These are phyloP conservation scores for Oenanthe javanica DNA, from an alignment of 140 eudicot species.

Conservation along the genomic window DNA sequence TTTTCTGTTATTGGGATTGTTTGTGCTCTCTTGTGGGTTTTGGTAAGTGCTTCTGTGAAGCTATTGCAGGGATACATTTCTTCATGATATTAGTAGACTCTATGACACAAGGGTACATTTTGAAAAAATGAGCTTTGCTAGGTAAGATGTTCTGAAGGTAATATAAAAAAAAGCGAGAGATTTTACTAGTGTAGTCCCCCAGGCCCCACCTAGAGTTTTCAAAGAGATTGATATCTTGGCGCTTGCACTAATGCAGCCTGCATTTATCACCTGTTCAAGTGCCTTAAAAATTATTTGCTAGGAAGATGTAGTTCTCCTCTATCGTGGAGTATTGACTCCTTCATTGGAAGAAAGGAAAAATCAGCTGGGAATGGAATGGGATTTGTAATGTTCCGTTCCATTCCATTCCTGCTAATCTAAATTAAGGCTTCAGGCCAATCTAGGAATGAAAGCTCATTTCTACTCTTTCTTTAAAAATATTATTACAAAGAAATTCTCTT, in stretches of 20 bases:
- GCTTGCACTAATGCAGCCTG: neutral
- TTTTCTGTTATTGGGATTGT: slow-evolving; percentile 56
- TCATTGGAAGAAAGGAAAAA: neutral
- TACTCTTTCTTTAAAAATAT: too few species aligned
- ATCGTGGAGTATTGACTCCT: neutral
- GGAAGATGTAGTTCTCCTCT: neutral
- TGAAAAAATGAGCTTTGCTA: neutral
- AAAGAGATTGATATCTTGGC: neutral
- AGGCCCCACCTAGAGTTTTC: neutral
- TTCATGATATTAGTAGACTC: slow-evolving; percentile 9
- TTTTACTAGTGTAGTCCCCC: neutral
- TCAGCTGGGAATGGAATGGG: neutral
- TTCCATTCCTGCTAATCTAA: neutral
- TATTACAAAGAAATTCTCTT: neutral
- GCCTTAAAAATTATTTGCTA: neutral
- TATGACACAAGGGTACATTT: neutral
- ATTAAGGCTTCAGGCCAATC: neutral
- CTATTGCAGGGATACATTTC: slow-evolving; percentile 31
- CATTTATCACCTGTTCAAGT: neutral
- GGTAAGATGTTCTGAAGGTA: neutral
- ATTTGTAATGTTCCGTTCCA: neutral
- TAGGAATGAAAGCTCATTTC: neutral
- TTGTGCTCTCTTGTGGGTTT: slow-evolving; percentile 66
- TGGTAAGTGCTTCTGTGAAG: slow-evolving; percentile 35
- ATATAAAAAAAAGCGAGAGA: neutral